Evolutionary conservation across 2,329 filamentous ascomycete species (phyloP).

Genomic region (Pseudocercospora cruenta): DNA sequence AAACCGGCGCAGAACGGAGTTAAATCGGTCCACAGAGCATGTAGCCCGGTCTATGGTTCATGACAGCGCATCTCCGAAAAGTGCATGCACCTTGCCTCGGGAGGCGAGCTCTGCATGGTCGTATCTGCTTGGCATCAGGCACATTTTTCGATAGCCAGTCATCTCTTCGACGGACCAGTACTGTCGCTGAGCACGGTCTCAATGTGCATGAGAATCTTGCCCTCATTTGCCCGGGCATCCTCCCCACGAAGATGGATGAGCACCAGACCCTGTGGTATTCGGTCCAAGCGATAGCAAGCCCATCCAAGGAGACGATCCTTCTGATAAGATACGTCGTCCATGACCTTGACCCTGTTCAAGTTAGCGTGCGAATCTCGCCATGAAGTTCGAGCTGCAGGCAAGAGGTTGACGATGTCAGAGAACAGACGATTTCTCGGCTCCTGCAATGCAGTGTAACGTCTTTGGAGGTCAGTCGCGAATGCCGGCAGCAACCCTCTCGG

Average conservation of each 20-base stretch:
- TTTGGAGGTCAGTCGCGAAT: neutral
- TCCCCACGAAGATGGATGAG: conserved; percentile 76
- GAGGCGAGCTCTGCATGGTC: neutral
- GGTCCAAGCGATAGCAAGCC: conserved; percentile 85
- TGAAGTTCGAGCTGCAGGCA: neutral
- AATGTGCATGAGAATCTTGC: conserved; percentile 60
- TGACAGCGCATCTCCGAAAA: neutral
- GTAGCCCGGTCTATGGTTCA: neutral
- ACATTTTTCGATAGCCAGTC: neutral
- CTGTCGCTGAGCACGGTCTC: neutral
- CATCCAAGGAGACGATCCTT: conserved; percentile 79
- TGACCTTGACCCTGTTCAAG: conserved; percentile 71
- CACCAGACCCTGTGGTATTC: conserved; percentile 73
- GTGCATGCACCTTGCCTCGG: neutral
- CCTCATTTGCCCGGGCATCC: conserved; percentile 67
- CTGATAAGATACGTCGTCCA: conserved; percentile 76
- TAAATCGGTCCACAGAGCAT: neutral
- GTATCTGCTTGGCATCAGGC: neutral
- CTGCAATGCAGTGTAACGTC: conserved; percentile 4
- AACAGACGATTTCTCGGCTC: neutral
- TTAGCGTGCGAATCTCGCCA: conserved; percentile 5
- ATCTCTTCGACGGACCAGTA: neutral
- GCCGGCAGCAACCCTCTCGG: conserved; percentile 1
- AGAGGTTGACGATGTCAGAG: neutral
- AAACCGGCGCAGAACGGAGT: neutral